A percentile compares a stretch with the other conserved stretches of the same genome.
These are phyloP conservation scores for Talaromyces sp. DNA, from an alignment of 2,329 filamentous ascomycete species.

Conservation along the genomic window DNA sequence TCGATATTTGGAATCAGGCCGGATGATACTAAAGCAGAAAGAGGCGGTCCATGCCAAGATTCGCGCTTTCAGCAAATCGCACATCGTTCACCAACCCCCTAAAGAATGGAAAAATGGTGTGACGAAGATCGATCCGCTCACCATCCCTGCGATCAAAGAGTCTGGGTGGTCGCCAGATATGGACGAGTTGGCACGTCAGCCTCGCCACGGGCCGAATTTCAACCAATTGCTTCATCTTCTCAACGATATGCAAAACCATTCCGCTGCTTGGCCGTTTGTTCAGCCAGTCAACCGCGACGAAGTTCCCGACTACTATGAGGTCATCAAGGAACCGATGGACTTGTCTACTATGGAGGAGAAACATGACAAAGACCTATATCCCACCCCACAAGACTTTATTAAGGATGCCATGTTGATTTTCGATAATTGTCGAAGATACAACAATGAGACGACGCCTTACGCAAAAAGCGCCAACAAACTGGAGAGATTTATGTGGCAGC, in stretches of 20 bases:
- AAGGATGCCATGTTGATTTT: conserved; percentile 84
- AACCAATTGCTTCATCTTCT: conserved; percentile 88
- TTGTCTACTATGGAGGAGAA: conserved; percentile 92
- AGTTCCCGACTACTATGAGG: conserved; percentile 97
- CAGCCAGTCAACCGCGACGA: conserved; percentile 92
- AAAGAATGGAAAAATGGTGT: conserved; percentile 76
- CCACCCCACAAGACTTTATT: conserved; percentile 86
- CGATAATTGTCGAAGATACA: conserved; percentile 92
- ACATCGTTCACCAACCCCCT: conserved; percentile 80
- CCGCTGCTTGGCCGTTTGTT: conserved; percentile 89
- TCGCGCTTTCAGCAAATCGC: conserved; percentile 79
- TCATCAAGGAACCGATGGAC: conserved; percentile 98
- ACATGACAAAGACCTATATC: conserved; percentile 88
- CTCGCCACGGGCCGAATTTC: conserved; percentile 93
- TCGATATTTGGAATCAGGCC: conserved; percentile 84
- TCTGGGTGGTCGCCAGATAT: conserved; percentile 96
- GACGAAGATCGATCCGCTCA: conserved; percentile 73
- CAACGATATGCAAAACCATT: conserved; percentile 92
- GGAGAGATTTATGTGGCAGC: conserved; percentile 91
- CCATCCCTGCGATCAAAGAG: conserved; percentile 80
- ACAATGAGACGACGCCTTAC: conserved; percentile 91
- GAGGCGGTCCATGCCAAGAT: conserved; percentile 94
- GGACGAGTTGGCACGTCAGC: conserved; percentile 92
- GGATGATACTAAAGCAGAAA: conserved; percentile 96
- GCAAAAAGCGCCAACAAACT: conserved; percentile 92